phyloP scores from a whole-genome alignment of 1,284 basidiomycete genomes.

The Ustilago curta region DNA sequence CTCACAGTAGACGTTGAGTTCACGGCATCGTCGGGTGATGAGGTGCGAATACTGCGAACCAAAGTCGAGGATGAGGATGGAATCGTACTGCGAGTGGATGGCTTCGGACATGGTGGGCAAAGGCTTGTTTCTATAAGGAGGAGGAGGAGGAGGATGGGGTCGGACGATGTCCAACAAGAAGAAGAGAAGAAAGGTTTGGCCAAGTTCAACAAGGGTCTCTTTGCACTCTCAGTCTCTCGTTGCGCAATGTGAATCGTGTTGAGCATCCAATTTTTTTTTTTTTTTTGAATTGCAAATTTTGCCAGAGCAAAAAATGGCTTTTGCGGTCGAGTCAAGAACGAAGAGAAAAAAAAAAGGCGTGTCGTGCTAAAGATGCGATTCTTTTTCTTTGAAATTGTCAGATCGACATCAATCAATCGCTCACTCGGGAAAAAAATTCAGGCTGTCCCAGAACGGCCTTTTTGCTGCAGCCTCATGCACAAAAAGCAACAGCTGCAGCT shows the following conservation, averaged over 20 bases:
- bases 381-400: background rate
- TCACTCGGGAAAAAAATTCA: background rate
- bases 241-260: no score
- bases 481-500: conserved; percentile 4
- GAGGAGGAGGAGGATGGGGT: conserved; percentile 13
- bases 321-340: conserved; percentile 2
- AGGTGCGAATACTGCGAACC: conserved; percentile 99
- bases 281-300: conserved; percentile 8
- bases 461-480: background rate
- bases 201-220: conserved; percentile 10
- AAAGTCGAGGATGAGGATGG: conserved; percentile 96
- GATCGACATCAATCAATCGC: no score
- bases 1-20: conserved; percentile 97
- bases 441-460: background rate
- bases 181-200: conserved; percentile 18
- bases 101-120: conserved; percentile 67
- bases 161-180: conserved; percentile 53
- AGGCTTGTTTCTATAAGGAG: background rate
- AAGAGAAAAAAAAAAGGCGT: background rate
- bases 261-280: conserved; percentile 11
- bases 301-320: background rate
- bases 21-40: conserved; percentile 96
- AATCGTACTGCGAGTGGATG: conserved; percentile 96
- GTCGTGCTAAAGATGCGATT: conserved; percentile 2
- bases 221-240: background rate